Conservation (phyloP, 352 stramenopile genomes). For the Phytophthora rubi region DNA sequence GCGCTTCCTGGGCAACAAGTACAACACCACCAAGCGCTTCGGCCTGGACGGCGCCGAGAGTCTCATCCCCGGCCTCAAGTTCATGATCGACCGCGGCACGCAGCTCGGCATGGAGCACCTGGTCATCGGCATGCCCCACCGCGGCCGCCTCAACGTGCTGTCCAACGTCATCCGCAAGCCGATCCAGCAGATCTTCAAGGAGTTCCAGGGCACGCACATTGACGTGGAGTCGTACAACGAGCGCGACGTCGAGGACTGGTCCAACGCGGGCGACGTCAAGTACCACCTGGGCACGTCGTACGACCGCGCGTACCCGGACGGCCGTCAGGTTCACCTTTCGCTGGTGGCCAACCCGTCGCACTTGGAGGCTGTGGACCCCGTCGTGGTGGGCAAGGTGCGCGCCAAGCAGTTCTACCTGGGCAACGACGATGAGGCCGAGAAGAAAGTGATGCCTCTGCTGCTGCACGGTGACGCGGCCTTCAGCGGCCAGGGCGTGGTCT, state of each 20-base stretch:
- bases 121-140: conserved; percentile 98
- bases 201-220: conserved; percentile 97
- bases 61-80: conserved; percentile 95
- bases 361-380: conserved; percentile 96
- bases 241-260: conserved; percentile 88
- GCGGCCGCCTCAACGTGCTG: conserved; percentile 97
- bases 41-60: conserved; percentile 96
- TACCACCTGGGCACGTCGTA: conserved; percentile 98
- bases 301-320: conserved; percentile 95
- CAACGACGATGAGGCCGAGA: conserved; percentile 85
- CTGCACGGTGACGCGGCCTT: conserved; percentile 98
- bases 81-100: conserved; percentile 95
- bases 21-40: conserved; percentile 99
- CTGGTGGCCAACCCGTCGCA: conserved; percentile 98
- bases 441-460: conserved; percentile 94
- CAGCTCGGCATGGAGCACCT: conserved; percentile 96
- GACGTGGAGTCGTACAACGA: conserved; percentile 89
- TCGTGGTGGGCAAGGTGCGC: conserved; percentile 95
- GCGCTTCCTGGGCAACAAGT: conserved; percentile 98
- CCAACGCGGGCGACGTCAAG: conserved; percentile 97
- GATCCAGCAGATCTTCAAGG: conserved; percentile 97
- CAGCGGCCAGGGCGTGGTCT: conserved; percentile 96
- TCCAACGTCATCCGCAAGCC: conserved; percentile 98
- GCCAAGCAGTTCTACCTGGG: conserved; percentile 98
- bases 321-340: conserved; percentile 93